Conservation (phyloP, 352 stramenopile species). For the Plasmopara halstedii region DNA sequence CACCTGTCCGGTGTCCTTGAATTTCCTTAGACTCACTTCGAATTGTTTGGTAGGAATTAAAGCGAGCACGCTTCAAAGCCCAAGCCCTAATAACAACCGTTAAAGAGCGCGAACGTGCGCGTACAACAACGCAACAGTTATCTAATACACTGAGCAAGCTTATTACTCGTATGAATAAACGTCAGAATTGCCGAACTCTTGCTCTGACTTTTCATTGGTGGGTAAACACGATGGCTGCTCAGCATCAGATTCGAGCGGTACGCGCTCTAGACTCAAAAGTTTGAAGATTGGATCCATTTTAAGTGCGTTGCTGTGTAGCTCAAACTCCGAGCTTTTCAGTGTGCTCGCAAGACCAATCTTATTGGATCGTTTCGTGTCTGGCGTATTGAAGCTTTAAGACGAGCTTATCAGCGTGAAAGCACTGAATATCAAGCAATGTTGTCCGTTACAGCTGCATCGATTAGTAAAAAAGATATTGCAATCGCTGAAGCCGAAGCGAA, state of each 20-base stretch:
- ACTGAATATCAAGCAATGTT: constrained; percentile 78
- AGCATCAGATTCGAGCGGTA: constrained; percentile 41
- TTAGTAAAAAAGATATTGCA: constrained; percentile 70
- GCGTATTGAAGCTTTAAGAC: constrained; percentile 57
- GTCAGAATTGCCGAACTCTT: constrained; percentile 13
- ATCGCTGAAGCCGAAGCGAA: constrained; percentile 58
- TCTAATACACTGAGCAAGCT: constrained; percentile 37
- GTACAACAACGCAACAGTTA: constrained; percentile 33
- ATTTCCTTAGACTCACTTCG: not conserved
- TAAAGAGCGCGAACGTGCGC: constrained; percentile 38
- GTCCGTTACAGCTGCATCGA: constrained; percentile 59
- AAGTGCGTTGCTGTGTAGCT: constrained; percentile 21
- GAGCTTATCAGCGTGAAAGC: constrained; percentile 69
- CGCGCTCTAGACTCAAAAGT: constrained; percentile 2
- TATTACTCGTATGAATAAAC: constrained; percentile 12
- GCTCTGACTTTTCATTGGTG: constrained; percentile 44
- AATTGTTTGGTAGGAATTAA: constrained; percentile 37
- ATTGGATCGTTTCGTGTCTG: constrained; percentile 61
- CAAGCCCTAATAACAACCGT: constrained; percentile 43
- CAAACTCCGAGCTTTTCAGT: constrained; percentile 55
- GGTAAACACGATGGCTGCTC: constrained; percentile 25
- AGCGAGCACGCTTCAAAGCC: constrained; percentile 40
- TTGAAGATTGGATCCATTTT: too few species aligned
- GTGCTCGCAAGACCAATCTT: constrained; percentile 40
- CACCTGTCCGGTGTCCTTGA: not conserved